These are phyloP conservation scores for Tuber melanosporum DNA, from an alignment of 495 filamentous ascomycete species.

Conservation along the genomic window DNA sequence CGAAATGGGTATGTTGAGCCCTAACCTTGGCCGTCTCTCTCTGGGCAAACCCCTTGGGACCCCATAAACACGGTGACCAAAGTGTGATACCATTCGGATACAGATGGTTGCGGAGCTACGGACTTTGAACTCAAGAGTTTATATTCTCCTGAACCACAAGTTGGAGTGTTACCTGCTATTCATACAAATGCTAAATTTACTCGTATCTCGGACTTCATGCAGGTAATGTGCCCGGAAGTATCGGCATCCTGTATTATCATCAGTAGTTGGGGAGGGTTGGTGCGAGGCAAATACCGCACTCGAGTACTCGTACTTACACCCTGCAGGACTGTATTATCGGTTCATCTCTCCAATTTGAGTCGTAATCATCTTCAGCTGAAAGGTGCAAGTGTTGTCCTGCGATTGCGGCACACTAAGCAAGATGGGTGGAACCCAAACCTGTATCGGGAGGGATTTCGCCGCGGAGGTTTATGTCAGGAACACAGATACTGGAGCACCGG, in stretches of 20 bases:
- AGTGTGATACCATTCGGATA: background rate
- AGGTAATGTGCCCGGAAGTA: background rate
- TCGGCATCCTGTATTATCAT: background rate
- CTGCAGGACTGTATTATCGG: background rate
- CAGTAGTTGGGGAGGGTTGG: background rate
- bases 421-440: background rate
- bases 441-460: background rate
- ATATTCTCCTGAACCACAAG: background rate
- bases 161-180: background rate
- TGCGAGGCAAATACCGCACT: background rate
- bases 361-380: background rate
- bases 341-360: background rate
- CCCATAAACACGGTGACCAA: too few relatives aligned
- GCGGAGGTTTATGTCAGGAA: background rate
- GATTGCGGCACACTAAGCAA: background rate
- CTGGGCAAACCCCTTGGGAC: background rate
- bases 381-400: background rate
- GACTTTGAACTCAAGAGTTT: background rate
- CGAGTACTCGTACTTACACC: background rate
- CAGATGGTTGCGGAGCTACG: background rate
- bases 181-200: background rate
- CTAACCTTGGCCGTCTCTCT: background rate
- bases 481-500: background rate
- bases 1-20: background rate
- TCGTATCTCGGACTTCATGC: background rate